Conservation (phyloP, 495 filamentous ascomycete genomes). For the Penicillium waksmanii region DNA sequence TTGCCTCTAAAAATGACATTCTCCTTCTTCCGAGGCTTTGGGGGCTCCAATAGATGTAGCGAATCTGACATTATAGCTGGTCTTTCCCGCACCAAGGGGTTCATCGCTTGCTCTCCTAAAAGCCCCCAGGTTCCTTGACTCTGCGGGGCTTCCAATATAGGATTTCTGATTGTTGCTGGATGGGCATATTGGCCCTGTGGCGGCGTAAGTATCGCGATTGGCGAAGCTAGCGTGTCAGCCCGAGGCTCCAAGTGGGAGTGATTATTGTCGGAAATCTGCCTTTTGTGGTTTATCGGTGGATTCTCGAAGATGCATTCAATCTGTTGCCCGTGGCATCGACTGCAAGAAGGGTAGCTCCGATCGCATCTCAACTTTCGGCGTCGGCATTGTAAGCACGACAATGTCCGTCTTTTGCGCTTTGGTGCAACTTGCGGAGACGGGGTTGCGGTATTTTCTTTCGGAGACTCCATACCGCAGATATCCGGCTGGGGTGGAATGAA, state of each 20-base stretch:
- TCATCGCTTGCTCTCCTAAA: background rate
- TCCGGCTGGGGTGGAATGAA: background rate
- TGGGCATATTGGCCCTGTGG: background rate
- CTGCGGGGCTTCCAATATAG: background rate
- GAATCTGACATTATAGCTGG: slow-evolving; percentile 1
- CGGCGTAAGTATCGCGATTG: background rate
- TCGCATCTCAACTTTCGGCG: background rate
- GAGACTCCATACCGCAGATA: background rate
- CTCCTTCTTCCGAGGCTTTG: background rate
- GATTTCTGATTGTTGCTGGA: background rate
- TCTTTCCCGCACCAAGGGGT: background rate
- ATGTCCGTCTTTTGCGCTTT: background rate
- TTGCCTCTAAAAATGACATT: slow-evolving; percentile 43
- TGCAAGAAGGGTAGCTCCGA: background rate
- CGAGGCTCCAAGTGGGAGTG: background rate
- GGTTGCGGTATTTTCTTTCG: no score
- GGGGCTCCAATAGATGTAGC: background rate
- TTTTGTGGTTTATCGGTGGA: background rate
- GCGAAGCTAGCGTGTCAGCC: background rate
- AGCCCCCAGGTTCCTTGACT: slow-evolving; percentile 1
- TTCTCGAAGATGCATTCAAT: background rate
- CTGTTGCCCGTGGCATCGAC: background rate
- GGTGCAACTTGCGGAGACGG: background rate
- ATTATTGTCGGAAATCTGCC: background rate
- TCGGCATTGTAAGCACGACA: background rate